Base-by-base conservation (phyloP, 2,329 filamentous ascomycete species). In the Lachnum nothofagi region DNA sequence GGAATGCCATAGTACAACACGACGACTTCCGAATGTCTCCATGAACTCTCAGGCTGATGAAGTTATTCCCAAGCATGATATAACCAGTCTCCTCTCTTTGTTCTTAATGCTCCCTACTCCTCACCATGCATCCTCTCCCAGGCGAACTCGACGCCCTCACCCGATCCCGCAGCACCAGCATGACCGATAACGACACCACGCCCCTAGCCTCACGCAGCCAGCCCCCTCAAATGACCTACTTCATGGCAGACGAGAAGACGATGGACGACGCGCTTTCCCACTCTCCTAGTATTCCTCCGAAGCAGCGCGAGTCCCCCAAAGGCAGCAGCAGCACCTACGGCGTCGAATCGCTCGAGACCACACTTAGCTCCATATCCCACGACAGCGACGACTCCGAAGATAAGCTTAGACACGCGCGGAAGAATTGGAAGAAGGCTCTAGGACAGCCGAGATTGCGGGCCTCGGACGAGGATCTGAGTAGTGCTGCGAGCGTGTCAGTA, bases 201-300 rank as follows among this genome's bases (percentile, higher is more conserved):
- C 65, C 66, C 57, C 46, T 69, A 56, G 57, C 62, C 64, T 23
- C 60, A 58, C 46, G 58, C 64, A 39, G 65, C 59, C 53, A 62
- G 42, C 47, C 55, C 42, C 68, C 69, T 45, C 72, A 75, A 41
- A 77, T 78, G 72, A 76, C 72, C 45, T 78, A 74, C 54, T 71
- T 76, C 53, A 60, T 79, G 42, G 71, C 72, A 57, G 73, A 77
- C 56, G 76, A 78, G 62, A 69, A 72, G 39, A 65, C 70, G 9
- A 65, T 78, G 51, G 71, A 74, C 52, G 64, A 69, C 9, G 67
- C 68, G 39, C 60, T 62, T 67, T 39, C 63, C 61, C 19, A 58
- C 63, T 16, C 43, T 41, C 9, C 41, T 44, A 25, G 16, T 43
- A 48, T 48, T 51, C 60, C 57, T 39, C 56, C 55, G 3, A 64